Conservation (phyloP, 2,329 filamentous ascomycete species). For the Fusarium oligoseptatum region DNA sequence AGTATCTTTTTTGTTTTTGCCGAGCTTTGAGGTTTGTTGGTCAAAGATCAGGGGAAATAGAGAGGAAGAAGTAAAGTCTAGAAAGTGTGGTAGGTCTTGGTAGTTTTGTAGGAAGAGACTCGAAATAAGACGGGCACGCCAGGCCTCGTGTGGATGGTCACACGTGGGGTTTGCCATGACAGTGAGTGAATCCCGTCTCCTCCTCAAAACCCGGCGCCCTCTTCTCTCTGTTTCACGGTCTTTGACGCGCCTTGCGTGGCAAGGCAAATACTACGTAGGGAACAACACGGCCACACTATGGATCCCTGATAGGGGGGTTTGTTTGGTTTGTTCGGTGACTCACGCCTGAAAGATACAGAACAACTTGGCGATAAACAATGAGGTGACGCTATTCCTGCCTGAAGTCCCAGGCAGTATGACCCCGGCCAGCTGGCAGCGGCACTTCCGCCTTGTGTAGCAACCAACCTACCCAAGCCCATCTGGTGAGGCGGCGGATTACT, state of each 20-base stretch:
- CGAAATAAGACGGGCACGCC: neutral
- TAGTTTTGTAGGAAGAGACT: constrained; percentile 37
- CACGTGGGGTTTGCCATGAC: constrained; percentile 29
- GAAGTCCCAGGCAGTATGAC: neutral
- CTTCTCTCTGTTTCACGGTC: constrained; percentile 23
- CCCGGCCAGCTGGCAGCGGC: neutral
- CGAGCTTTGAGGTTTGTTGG: neutral
- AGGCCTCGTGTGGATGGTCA: constrained; percentile 35
- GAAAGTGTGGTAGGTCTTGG: constrained; percentile 4
- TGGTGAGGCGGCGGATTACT: constrained; percentile 19
- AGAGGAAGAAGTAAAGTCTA: constrained; percentile 1
- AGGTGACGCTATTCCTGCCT: constrained; percentile 4
- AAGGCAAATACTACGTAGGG: constrained; percentile 26
- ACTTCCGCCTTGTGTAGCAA: constrained; percentile 2
- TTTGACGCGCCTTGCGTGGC: constrained; percentile 26
- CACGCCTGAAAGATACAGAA: constrained; percentile 18
- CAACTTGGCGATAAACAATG: constrained; percentile 10
- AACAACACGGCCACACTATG: constrained; percentile 15
- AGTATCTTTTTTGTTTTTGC: neutral
- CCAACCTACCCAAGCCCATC: constrained; percentile 6
- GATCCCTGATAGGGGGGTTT: constrained; percentile 27
- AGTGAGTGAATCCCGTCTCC: constrained; percentile 6
- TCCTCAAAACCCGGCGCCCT: constrained; percentile 15
- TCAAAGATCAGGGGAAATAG: neutral
- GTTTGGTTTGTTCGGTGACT: constrained; percentile 31